Evolutionary conservation across 2,329 filamentous ascomycete species (phyloP).

Genomic region (Neofusicoccum laricinum): DNA sequence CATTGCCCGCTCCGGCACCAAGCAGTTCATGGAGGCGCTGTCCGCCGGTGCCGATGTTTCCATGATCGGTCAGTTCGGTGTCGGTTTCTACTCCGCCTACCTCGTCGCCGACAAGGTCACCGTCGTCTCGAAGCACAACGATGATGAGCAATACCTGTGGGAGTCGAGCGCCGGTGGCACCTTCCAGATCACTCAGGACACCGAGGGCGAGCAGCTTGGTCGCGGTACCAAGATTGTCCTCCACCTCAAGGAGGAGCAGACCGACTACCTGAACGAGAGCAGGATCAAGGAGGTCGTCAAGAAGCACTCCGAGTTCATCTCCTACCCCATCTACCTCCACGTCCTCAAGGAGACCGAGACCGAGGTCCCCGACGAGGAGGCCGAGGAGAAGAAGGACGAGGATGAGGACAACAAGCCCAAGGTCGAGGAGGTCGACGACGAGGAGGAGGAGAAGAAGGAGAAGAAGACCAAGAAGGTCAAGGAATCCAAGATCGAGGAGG

Average conservation of each 20-base stretch:
- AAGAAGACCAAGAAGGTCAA: conserved; percentile 99
- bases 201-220: conserved; percentile 84
- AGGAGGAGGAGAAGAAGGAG: conserved; percentile 83
- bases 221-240: conserved; percentile 98
- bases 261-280: conserved; percentile 96
- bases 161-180: conserved; percentile 96
- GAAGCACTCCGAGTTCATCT: conserved; percentile 99
- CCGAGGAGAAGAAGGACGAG: conserved; percentile 68
- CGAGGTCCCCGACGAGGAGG: conserved; percentile 96
- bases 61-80: conserved; percentile 99
- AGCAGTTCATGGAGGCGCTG: conserved; percentile 99
- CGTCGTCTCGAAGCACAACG: conserved; percentile 98
- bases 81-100: conserved; percentile 99
- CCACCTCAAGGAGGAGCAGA: conserved; percentile 99
- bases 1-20: conserved; percentile 97
- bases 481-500: conserved; percentile 97
- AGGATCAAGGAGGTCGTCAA: conserved; percentile 99
- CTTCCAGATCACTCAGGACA: conserved; percentile 89
- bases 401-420: conserved; percentile 92
- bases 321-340: conserved; percentile 99
- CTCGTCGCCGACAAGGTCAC: conserved; percentile 95
- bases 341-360: conserved; percentile 99
- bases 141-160: conserved; percentile 99
- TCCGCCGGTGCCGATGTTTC: conserved; percentile 98
- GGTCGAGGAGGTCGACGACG: conserved; percentile 89